Conservation (phyloP, 352 stramenopile species). For the Phytophthora sp. region DNA sequence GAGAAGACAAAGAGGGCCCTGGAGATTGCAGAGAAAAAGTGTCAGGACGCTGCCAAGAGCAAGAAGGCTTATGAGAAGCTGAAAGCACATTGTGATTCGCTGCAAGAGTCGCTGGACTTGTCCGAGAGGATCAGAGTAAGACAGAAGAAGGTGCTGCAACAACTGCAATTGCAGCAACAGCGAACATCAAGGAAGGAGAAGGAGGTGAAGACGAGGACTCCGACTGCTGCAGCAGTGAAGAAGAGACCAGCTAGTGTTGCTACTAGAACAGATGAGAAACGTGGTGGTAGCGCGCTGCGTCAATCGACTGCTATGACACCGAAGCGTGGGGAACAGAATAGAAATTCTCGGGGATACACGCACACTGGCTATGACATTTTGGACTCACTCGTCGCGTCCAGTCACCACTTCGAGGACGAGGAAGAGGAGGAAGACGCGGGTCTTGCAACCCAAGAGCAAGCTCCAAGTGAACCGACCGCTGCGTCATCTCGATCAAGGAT, state of each 20-base stretch:
- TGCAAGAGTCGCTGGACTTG: conserved; percentile 82
- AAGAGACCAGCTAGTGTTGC: conserved; percentile 19
- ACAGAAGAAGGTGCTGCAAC: conserved; percentile 81
- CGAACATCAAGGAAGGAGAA: conserved; percentile 11
- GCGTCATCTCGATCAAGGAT: conserved; percentile 16
- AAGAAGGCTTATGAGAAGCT: conserved; percentile 74
- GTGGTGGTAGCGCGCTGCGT: not conserved
- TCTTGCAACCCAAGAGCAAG: conserved; percentile 29
- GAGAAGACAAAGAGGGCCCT: conserved; percentile 65
- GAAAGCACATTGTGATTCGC: conserved; percentile 71
- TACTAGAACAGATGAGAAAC: conserved; percentile 10
- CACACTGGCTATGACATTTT: conserved; percentile 45
- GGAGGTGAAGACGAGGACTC: conserved; percentile 5
- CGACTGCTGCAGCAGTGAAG: conserved; percentile 7
- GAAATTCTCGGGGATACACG: not conserved
- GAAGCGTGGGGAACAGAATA: conserved; percentile 1
- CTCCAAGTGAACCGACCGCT: conserved; percentile 33
- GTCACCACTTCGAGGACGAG: conserved; percentile 21
- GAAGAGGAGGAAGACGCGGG: conserved; percentile 27
- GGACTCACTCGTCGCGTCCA: conserved; percentile 43
- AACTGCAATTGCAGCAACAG: conserved; percentile 54
- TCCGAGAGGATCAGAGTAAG: conserved; percentile 78
- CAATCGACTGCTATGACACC: conserved; percentile 5
- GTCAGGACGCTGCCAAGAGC: conserved; percentile 49
- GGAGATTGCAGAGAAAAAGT: conserved; percentile 51